Base-by-base conservation (phyloP, 495 filamentous ascomycete genomes). In the Hamigera avellanea region DNA sequence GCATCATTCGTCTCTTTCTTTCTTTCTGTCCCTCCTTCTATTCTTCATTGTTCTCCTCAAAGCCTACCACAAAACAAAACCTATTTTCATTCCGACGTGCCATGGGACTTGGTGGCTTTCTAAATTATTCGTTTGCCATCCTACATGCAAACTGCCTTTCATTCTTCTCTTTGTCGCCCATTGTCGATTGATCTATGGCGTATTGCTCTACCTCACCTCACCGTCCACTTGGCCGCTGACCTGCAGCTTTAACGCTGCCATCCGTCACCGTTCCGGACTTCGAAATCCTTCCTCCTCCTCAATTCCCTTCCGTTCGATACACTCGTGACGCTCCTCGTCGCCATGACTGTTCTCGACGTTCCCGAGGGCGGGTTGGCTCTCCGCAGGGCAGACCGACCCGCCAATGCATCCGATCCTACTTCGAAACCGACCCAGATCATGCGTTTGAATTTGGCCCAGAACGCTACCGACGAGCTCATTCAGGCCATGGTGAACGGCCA, bases 391-490 rank as follows among this genome's bases (percentile, higher is more conserved):
- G 45, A 54, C 47, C 46, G 34, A 33, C 41, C 53, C 41, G 56
- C 55, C 29, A 45, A 36, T 19, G 52, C 41, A 18, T 15, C 49
- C 16, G 30, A 31, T 26, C 37, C 48, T 19, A 36, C 53, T 37
- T 43, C 48, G 26, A 65, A 62, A 41, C 52, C 53, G 14, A 43
- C 52, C 25, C 74, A 75, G 52, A 61, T 70, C 37, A 76, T 87
- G 62, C 77, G 77, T 41, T 56, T 87, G 39, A 73, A 71, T 17
- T 56, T 87, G 39, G 71, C 66, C 42, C 72, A 82, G 54, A 70
- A 57, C 39, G 67, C 78, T 21, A 71, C 86, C 41, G 74, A 83
- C 48, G 75, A 84, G 19, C 72, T 87, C 56, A 77, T 86, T 39
- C 69, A 73, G 43, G 75, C 67, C 45, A 69, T 82, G 14, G 70